phyloP scores from a whole-genome alignment of 495 filamentous ascomycete genomes.

The Annulohypoxylon nitens region DNA sequence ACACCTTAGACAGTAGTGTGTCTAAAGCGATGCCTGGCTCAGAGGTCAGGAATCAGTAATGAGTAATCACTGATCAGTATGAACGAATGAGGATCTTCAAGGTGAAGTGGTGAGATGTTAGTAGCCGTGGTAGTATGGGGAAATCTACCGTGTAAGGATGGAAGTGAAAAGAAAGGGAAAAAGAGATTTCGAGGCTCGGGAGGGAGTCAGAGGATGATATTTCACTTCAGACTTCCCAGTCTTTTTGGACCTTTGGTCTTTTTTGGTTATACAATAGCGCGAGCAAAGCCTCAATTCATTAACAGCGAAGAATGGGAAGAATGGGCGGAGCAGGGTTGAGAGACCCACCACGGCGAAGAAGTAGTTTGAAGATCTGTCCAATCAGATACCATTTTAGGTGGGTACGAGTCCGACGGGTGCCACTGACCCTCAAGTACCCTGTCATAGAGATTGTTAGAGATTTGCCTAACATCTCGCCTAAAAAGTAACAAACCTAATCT shows the following conservation, averaged over 20 bases:
- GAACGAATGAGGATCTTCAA: conserved; percentile 41
- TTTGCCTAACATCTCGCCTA: not conserved
- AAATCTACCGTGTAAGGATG: conserved; percentile 25
- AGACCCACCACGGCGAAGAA: conserved; percentile 45
- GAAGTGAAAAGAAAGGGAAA: conserved; percentile 51
- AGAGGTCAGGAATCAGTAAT: conserved; percentile 19
- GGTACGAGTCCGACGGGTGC: not conserved
- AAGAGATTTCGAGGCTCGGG: conserved; percentile 48
- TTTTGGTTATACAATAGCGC: conserved; percentile 41
- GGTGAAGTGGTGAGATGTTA: conserved; percentile 10
- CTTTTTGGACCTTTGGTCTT: not conserved
- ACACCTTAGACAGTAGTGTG: conserved; percentile 37
- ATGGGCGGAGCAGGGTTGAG: conserved; percentile 43
- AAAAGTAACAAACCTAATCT: conserved; percentile 20
- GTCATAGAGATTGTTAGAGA: conserved; percentile 21
- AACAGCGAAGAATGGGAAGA: conserved; percentile 37
- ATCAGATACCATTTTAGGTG: conserved; percentile 19
- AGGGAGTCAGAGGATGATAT: conserved; percentile 66
- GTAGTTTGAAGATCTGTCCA: conserved; percentile 25
- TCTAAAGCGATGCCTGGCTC: conserved; percentile 44
- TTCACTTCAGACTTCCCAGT: conserved; percentile 52
- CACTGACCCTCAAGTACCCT: conserved; percentile 23
- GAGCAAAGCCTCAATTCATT: conserved; percentile 49
- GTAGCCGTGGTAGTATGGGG: conserved; percentile 6
- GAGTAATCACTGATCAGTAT: not conserved